These are phyloP conservation scores for Boletus sp. DNA, from an alignment of 1,284 basidiomycete genomes.

Conservation along the genomic window DNA sequence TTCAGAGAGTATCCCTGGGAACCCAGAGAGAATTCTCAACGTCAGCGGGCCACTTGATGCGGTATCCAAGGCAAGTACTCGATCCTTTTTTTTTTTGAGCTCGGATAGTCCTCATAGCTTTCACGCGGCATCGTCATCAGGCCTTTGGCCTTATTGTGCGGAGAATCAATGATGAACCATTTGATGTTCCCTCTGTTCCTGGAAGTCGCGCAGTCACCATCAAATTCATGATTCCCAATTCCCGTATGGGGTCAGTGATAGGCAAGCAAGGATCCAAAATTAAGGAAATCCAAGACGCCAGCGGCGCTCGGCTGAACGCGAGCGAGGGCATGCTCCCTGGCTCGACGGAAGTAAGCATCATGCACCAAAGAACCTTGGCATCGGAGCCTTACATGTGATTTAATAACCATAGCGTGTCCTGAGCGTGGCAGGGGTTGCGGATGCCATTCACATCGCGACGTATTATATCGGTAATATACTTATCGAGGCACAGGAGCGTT, in stretches of 20 bases:
- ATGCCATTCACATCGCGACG: conserved; percentile 99
- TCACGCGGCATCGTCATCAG: conserved; percentile 41
- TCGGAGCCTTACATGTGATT: conserved; percentile 8
- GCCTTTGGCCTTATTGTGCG: conserved; percentile 99
- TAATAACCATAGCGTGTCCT: conserved; percentile 73
- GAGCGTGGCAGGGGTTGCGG: conserved; percentile 98
- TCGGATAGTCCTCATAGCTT: conserved; percentile 10
- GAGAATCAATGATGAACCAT: conserved; percentile 99
- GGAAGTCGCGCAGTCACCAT: conserved; percentile 98
- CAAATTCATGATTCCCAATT: conserved; percentile 99
- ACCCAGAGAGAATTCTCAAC: conserved; percentile 97
- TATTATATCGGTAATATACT: conserved; percentile 99
- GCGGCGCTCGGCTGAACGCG: conserved; percentile 93
- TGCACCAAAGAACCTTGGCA: conserved; percentile 7
- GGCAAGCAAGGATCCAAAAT: conserved; percentile 98
- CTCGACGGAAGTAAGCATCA: conserved; percentile 83
- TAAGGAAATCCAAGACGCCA: conserved; percentile 99
- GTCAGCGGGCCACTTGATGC: conserved; percentile 98
- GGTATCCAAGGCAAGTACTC: conserved; percentile 82
- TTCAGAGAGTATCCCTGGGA: conserved; percentile 95
- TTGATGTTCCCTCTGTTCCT: conserved; percentile 95
- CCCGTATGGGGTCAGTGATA: conserved; percentile 99
- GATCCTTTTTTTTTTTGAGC: conserved; percentile 5
- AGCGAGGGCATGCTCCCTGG: conserved; percentile 98
- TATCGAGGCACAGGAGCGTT: conserved; percentile 90